Evolutionary conservation across 2,329 filamentous ascomycete species (phyloP).

Genomic region (Fusarium pseudoanthophilum): DNA sequence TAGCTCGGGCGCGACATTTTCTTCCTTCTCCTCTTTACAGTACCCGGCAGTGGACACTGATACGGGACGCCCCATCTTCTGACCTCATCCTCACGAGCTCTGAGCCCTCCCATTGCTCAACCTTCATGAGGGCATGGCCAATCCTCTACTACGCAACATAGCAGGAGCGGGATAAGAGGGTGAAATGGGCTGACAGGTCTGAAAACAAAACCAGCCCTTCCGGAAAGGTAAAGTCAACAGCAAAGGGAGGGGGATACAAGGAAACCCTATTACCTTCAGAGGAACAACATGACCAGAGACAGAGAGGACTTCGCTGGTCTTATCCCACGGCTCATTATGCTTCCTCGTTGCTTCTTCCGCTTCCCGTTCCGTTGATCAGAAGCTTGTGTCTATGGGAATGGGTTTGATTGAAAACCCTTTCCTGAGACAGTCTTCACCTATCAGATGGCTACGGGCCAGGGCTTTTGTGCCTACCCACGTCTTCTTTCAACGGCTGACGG

Average conservation of each 20-base stretch:
- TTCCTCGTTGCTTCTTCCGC: conserved; percentile 34
- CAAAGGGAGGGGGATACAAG: conserved; percentile 14
- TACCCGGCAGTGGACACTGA: conserved; percentile 22
- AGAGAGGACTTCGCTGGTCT: conserved; percentile 25
- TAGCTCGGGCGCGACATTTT: conserved; percentile 37
- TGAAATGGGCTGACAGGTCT: conserved; percentile 11
- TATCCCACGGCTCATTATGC: conserved; percentile 8
- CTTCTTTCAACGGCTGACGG: conserved; percentile 38
- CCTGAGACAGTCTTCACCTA: conserved; percentile 29
- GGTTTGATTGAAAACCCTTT: conserved; percentile 15
- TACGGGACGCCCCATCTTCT: conserved; percentile 34
- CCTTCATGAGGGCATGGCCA: conserved; percentile 18
- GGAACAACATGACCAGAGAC: conserved; percentile 13
- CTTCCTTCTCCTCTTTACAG: conserved; percentile 22
- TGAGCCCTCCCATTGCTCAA: conserved; percentile 31
- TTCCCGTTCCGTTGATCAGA: conserved; percentile 29
- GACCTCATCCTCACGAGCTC: conserved; percentile 33
- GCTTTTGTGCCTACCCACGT: conserved; percentile 23
- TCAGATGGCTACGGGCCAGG: conserved; percentile 34
- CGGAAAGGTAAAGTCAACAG: conserved; percentile 8
- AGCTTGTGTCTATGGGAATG: conserved; percentile 16
- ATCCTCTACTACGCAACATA: neutral
- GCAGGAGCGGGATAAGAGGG: conserved; percentile 9
- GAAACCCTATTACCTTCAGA: conserved; percentile 22
- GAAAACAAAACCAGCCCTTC: conserved; percentile 4